Evolutionary conservation across 768 basidiomycete species (phyloP).

Genomic region (Leccinum sublutescens): DNA sequence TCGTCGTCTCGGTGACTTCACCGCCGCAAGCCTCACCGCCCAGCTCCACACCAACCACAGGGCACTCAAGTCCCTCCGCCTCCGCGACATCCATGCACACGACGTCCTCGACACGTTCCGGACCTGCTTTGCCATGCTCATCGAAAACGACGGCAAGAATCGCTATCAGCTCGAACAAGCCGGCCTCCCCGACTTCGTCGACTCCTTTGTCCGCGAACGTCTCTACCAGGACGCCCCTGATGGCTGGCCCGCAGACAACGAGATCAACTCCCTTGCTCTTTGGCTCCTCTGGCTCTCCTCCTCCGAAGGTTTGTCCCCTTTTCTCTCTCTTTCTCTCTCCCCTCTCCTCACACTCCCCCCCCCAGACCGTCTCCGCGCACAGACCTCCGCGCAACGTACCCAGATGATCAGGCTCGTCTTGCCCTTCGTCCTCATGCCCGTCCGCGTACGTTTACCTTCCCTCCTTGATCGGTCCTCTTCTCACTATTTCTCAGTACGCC

Average conservation of each 20-base stretch:
- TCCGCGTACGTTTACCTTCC: slow-evolving; percentile 36
- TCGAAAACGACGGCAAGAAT: slow-evolving; percentile 71
- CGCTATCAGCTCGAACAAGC: slow-evolving; percentile 53
- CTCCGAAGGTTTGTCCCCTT: slow-evolving; percentile 42
- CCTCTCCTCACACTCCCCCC: slow-evolving; percentile 19
- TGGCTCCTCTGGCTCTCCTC: slow-evolving; percentile 67
- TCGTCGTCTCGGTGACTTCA: slow-evolving; percentile 49
- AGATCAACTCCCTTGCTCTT: slow-evolving; percentile 49
- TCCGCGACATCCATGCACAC: slow-evolving; percentile 34
- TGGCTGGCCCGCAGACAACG: slow-evolving; percentile 60
- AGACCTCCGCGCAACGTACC: slow-evolving; percentile 27
- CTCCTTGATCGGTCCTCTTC: neutral
- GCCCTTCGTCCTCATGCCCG: slow-evolving; percentile 49
- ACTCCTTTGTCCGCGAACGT: slow-evolving; percentile 42
- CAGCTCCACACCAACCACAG: slow-evolving; percentile 41
- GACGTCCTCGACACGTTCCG: slow-evolving; percentile 39
- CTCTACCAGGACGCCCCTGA: slow-evolving; percentile 42
- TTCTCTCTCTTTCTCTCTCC: neutral
- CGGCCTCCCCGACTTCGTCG: slow-evolving; percentile 46
- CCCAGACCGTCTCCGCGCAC: slow-evolving; percentile 31
- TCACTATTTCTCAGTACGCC: slow-evolving; percentile 43
- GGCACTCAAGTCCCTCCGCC: slow-evolving; percentile 32
- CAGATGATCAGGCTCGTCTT: slow-evolving; percentile 36
- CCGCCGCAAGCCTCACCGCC: slow-evolving; percentile 34
- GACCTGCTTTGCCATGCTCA: slow-evolving; percentile 52